Evolutionary conservation across 495 filamentous ascomycete species (phyloP).

Genomic region (Bacidia rubella): DNA sequence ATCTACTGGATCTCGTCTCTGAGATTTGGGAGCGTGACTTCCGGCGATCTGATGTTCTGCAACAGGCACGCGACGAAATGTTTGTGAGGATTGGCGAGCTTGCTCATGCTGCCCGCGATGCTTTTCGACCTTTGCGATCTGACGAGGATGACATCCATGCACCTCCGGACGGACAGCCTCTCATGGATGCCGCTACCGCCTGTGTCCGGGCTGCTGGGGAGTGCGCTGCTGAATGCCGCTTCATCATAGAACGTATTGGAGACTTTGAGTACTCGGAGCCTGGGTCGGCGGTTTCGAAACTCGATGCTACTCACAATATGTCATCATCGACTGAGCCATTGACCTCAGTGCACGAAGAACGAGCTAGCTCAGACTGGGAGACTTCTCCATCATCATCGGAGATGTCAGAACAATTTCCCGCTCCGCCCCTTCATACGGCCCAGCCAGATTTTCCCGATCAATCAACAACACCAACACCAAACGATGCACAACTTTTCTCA

Average conservation of each 20-base stretch:
- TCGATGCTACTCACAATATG: constrained; percentile 1
- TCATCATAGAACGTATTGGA: constrained; percentile 78
- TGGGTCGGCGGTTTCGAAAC: constrained; percentile 29
- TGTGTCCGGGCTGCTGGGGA: constrained; percentile 86
- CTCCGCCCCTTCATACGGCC: not conserved
- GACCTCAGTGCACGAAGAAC: not conserved
- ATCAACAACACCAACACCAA: not conserved
- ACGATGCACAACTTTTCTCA: not conserved
- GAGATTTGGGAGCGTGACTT: constrained; percentile 66
- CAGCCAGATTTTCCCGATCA: not conserved
- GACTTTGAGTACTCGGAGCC: constrained; percentile 76
- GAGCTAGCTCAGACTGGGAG: not conserved
- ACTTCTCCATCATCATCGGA: not conserved
- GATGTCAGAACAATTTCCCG: not conserved
- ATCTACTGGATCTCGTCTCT: constrained; percentile 67
- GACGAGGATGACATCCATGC: constrained; percentile 65
- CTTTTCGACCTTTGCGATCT: constrained; percentile 47
- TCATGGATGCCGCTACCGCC: constrained; percentile 70
- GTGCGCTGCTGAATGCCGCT: constrained; percentile 72
- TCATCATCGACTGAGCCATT: not conserved
- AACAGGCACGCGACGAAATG: constrained; percentile 62
- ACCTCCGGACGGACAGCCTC: constrained; percentile 62
- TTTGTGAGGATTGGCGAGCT: constrained; percentile 66
- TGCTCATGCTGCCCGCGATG: constrained; percentile 63
- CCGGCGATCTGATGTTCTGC: constrained; percentile 47